Evolutionary conservation across 2,329 filamentous ascomycete species (phyloP), one percentile per base, ranked within the genome.

Genomic region (Plectosphaerella cucumerina): DNA sequence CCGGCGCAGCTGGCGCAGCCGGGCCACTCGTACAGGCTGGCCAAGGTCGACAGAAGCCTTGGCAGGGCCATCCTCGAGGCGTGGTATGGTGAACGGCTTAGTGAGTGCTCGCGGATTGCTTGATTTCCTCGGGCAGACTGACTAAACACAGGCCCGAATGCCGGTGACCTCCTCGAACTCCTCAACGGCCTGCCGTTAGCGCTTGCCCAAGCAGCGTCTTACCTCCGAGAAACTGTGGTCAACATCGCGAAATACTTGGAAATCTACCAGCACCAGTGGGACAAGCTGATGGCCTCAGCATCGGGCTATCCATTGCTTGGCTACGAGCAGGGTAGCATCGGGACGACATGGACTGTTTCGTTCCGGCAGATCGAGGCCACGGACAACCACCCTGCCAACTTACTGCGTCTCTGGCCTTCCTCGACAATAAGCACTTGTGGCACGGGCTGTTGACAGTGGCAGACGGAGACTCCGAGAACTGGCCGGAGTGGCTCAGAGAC

Each of bases 181-280:
- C 59, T 66, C 5, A 57, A 58, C 35, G 58, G 62, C 37, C 57
- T 62, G 14, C 62, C 62, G 12, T 59, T 66, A 21, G 59, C 59
- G 11, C 46, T 61, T 10, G 58, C 57, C 22, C 55, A 61, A 45
- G 60, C 60, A 18, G 60, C 57, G 6, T 50, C 54, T 5, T 63
- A 58, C 51, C 17, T 64, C 21, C 44, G 44, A 20, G 47, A 58
- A 41, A 60, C 52, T 10, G 39, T 39, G 39, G 34, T 56, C 34
- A 43, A 47, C 15, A 49, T 53, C 20, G 35, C 34, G 20, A 47
- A 44, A 17, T 60, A 60, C 34, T 21, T 57, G 35, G 34, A 48
- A 43, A 47, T 55, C 12, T 59, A 59, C 44, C 51, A 56, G n/a
- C 20, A 51, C 34, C 26, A 50, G 37, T 58, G 42, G 51, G 49